phyloP scores from a whole-genome alignment of 2,329 filamentous ascomycete genomes.

The Raffaelea albimanens region DNA sequence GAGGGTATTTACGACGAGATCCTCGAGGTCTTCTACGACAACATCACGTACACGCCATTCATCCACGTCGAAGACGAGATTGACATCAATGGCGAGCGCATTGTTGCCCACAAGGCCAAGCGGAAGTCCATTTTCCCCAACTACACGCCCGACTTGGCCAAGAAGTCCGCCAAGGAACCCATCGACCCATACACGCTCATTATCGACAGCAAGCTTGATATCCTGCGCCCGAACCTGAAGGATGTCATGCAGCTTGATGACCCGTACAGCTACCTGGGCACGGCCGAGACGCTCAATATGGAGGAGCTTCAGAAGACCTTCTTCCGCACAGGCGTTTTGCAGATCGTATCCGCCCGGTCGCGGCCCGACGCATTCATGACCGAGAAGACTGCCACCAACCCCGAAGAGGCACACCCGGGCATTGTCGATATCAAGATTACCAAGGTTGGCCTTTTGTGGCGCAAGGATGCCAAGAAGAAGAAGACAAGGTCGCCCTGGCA shows the following conservation, averaged over 20 bases:
- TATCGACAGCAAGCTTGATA: slow-evolving; percentile 77
- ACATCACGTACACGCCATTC: slow-evolving; percentile 96
- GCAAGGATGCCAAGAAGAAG: slow-evolving; percentile 88
- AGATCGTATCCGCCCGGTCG: slow-evolving; percentile 90
- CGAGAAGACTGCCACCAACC: slow-evolving; percentile 74
- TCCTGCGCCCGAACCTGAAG: slow-evolving; percentile 73
- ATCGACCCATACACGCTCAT: slow-evolving; percentile 94
- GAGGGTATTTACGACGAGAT: slow-evolving; percentile 93
- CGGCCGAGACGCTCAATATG: slow-evolving; percentile 65
- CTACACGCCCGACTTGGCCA: slow-evolving; percentile 52
- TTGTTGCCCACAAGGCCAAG: slow-evolving; percentile 61
- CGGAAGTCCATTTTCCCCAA: slow-evolving; percentile 62
- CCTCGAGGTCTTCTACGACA: slow-evolving; percentile 94
- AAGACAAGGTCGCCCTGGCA: slow-evolving; percentile 95
- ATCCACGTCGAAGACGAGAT: slow-evolving; percentile 94
- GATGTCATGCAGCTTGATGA: slow-evolving; percentile 92
- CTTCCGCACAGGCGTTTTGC: slow-evolving; percentile 81
- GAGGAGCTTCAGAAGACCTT: slow-evolving; percentile 80
- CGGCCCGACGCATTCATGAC: slow-evolving; percentile 92
- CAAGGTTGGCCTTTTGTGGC: slow-evolving; percentile 90
- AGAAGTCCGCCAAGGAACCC: slow-evolving; percentile 65
- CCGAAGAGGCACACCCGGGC: slow-evolving; percentile 77
- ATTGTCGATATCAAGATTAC: slow-evolving; percentile 97
- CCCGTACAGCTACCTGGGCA: slow-evolving; percentile 79
- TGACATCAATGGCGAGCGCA: slow-evolving; percentile 66